These are phyloP conservation scores for Phytopythium mirpurense DNA, from an alignment of 352 stramenopile genomes.

Conservation along the genomic window DNA sequence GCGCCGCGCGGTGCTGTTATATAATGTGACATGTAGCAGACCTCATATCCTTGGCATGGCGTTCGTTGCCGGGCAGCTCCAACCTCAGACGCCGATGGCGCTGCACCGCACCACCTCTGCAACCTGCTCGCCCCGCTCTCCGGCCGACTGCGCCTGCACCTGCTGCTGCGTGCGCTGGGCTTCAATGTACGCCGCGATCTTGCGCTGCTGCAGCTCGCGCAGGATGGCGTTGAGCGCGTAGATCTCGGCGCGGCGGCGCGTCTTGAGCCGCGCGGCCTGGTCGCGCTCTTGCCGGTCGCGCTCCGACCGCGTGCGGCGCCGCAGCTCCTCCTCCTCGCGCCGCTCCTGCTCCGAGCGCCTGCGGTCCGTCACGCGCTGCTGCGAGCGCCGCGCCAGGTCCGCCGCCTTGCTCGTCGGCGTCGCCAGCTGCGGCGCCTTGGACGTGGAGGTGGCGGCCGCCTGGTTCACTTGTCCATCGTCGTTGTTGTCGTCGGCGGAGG, in stretches of 20 bases:
- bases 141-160: conserved; percentile 5
- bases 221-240: conserved; percentile 68
- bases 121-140: neutral
- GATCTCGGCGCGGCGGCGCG: conserved; percentile 58
- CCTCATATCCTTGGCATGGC: no score
- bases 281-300: conserved; percentile 54
- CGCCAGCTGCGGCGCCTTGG: neutral
- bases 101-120: no score
- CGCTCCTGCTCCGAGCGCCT: conserved; percentile 56
- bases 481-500: conserved; percentile 8
- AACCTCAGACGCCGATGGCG: no score
- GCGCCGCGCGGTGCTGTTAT: no score
- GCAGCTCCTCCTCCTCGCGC: conserved; percentile 41
- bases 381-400: conserved; percentile 39
- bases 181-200: conserved; percentile 44
- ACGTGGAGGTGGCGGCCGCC: neutral
- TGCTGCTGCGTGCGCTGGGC: conserved; percentile 35
- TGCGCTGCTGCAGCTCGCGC: conserved; percentile 57
- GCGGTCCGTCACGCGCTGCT: conserved; percentile 45
- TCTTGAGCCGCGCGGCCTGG: conserved; percentile 33
- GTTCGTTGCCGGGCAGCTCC: no score
- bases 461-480: no score
- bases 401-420: conserved; percentile 1
- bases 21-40: no score
- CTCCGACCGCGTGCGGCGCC: conserved; percentile 16